These are phyloP conservation scores for Viola odorata DNA, from an alignment of 345 rosid species.

Conservation along the genomic window DNA sequence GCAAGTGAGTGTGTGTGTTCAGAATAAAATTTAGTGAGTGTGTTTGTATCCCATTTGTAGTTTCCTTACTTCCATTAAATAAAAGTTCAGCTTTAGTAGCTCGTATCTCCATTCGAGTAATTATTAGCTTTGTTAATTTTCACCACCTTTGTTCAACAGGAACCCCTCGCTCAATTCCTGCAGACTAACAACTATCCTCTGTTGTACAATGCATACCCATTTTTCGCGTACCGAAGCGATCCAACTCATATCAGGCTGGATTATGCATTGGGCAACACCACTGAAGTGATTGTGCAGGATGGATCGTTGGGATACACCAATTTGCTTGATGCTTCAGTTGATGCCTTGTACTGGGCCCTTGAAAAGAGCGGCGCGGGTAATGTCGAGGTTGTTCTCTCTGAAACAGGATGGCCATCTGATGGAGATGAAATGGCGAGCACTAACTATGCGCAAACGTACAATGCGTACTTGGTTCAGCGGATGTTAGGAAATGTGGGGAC, in stretches of 20 bases:
- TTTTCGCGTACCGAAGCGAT: not conserved
- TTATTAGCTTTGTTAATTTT: too few species aligned
- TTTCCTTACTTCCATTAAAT: too few species aligned
- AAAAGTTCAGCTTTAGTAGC: too few species aligned
- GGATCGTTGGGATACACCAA: not conserved
- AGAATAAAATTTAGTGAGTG: too few species aligned
- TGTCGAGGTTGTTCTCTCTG: not conserved
- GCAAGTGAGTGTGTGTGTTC: too few species aligned
- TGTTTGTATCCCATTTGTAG: too few species aligned
- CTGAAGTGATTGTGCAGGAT: not conserved
- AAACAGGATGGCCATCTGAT: slow-evolving; percentile 8
- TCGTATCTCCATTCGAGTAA: too few species aligned
- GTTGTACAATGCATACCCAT: slow-evolving; percentile 3
- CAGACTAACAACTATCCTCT: slow-evolving; percentile 7
- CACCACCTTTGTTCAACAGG: too few species aligned
- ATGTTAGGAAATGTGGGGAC: not conserved
- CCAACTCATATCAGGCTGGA: not conserved
- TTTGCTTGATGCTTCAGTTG: slow-evolving; percentile 7
- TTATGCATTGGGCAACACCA: slow-evolving; percentile 1
- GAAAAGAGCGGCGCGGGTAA: not conserved
- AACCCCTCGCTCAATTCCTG: slow-evolving; percentile 4
- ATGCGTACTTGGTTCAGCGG: not conserved
- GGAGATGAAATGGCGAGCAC: not conserved
- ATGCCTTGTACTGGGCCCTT: not conserved
- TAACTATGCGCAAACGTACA: not conserved